These are phyloP conservation scores for Yamadazyma mexicana DNA, from an alignment of 1,139 yeast genomes.

Conservation along the genomic window DNA sequence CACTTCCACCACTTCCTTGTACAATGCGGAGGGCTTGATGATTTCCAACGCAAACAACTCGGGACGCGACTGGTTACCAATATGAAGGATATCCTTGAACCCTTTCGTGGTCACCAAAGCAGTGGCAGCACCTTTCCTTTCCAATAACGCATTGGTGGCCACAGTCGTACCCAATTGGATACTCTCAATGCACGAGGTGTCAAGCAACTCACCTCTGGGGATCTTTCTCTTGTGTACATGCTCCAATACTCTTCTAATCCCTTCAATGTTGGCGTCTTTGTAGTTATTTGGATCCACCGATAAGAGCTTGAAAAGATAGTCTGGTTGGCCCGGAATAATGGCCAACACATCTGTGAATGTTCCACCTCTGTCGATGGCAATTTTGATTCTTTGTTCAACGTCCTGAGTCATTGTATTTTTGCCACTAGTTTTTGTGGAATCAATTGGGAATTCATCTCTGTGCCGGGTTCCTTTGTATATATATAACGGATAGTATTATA, in stretches of 20 bases:
- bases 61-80: slow-evolving; percentile 78
- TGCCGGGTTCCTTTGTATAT: neutral
- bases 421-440: too few relatives aligned
- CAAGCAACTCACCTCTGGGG: slow-evolving; percentile 18
- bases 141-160: slow-evolving; percentile 73
- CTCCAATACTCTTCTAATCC: slow-evolving; percentile 21
- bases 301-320: slow-evolving; percentile 19
- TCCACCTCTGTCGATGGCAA: slow-evolving; percentile 23
- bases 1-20: slow-evolving; percentile 62
- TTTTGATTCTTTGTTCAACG: slow-evolving; percentile 10
- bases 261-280: slow-evolving; percentile 22
- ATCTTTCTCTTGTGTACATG: slow-evolving; percentile 12
- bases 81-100: slow-evolving; percentile 58
- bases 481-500: neutral
- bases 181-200: slow-evolving; percentile 36
- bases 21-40: slow-evolving; percentile 55
- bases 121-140: slow-evolving; percentile 64
- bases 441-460: too few relatives aligned
- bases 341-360: slow-evolving; percentile 21
- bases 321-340: slow-evolving; percentile 14
- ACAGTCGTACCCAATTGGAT: slow-evolving; percentile 81
- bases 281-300: slow-evolving; percentile 22
- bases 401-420: slow-evolving; percentile 11
- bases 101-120: slow-evolving; percentile 66
- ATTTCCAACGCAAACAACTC: slow-evolving; percentile 63